Evolutionary conservation across 179 eudicot species (phyloP).

Genomic region (Silene coronaria): DNA sequence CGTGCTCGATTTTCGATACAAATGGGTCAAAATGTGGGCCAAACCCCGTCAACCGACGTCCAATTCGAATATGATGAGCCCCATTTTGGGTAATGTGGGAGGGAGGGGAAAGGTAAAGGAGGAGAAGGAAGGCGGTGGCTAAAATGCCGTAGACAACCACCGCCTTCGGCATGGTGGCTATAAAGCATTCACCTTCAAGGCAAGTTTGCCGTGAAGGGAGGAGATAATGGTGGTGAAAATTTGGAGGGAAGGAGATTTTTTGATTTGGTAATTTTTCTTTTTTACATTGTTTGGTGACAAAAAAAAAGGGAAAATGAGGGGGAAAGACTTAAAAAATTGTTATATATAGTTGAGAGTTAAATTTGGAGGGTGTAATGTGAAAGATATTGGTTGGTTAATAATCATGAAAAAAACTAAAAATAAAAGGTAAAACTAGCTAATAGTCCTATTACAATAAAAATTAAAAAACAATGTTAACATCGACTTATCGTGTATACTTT

Average conservation of each 20-base stretch:
- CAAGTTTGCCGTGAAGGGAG: constrained; percentile 10
- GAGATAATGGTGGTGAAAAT: neutral
- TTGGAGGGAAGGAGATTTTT: neutral
- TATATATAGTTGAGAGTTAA: constrained; percentile 10
- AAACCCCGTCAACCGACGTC: constrained; percentile 24
- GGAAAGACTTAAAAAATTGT: constrained; percentile 7
- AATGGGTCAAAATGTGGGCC: constrained; percentile 36
- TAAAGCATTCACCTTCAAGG: constrained; percentile 5
- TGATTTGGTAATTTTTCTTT: constrained; percentile 6
- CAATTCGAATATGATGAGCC: constrained; percentile 5
- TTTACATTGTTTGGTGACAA: constrained; percentile 20
- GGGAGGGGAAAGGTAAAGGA: constrained; percentile 20
- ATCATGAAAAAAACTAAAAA: neutral
- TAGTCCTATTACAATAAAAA: neutral
- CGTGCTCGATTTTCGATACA: constrained; percentile 25
- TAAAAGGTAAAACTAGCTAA: neutral
- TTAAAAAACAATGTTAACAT: too few relatives aligned
- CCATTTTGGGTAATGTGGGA: constrained; percentile 1
- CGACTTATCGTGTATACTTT: too few relatives aligned
- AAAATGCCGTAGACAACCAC: constrained; percentile 30
- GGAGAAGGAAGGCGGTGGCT: constrained; percentile 35
- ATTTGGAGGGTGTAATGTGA: neutral
- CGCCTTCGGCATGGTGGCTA: constrained; percentile 39
- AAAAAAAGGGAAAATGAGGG: neutral
- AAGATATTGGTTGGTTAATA: constrained; percentile 1